Percentiles rank a stretch among this genome's conserved stretches.
These are phyloP conservation scores for Voacanga thouarsii DNA, from an alignment of 257 asterid genomes.

Conservation along the genomic window DNA sequence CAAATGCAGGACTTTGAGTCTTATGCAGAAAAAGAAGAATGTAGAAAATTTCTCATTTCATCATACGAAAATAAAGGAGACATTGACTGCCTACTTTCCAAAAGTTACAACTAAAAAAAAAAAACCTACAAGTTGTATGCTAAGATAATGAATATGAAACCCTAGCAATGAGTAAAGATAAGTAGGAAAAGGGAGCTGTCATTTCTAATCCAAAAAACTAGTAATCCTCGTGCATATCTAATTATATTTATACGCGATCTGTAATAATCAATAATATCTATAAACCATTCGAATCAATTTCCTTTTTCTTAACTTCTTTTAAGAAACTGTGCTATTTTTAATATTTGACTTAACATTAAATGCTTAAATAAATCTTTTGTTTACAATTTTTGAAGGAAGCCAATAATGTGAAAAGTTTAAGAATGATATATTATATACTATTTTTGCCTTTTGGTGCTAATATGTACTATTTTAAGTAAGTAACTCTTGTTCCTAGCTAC, in stretches of 20 bases:
- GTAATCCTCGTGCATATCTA: conserved; percentile 24
- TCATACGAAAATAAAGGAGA: neutral
- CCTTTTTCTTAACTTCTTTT: neutral
- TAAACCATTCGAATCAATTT: neutral
- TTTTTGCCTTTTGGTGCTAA: neutral
- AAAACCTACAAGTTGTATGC: neutral
- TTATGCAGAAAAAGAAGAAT: neutral
- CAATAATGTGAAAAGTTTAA: neutral
- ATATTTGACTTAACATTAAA: conserved; percentile 11
- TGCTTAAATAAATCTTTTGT: conserved; percentile 3
- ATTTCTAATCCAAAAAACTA: conserved; percentile 6
- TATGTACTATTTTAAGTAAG: neutral
- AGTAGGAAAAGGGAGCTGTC: conserved; percentile 1
- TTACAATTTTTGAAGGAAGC: neutral
- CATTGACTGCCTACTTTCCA: neutral
- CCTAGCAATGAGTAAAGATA: neutral
- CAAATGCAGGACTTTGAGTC: neutral
- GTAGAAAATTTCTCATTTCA: neutral
- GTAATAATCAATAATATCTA: conserved; percentile 8
- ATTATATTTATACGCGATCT: too few species aligned
- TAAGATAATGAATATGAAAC: neutral
- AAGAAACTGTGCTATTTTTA: conserved; percentile 4
- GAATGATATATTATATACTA: neutral
- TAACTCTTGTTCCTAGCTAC: conserved; percentile 12
- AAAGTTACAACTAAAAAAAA: conserved; percentile 11